A percentile compares a stretch with the other conserved stretches of the same genome.
Evolutionary conservation across 257 asterid species (phyloP).

Genomic region (Haberlea rhodopensis): DNA sequence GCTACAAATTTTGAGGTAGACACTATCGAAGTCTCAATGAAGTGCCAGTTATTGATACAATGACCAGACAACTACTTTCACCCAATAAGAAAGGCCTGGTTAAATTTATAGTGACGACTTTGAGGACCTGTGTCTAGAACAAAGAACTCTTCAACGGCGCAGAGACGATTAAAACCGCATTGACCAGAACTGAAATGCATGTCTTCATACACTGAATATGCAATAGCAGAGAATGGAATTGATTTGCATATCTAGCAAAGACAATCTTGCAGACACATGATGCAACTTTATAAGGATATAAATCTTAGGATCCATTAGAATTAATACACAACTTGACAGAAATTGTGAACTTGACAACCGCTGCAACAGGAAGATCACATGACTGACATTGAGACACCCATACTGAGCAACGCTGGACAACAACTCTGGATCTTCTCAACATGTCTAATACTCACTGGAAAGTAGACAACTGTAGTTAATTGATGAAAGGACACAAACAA

Average conservation of each 20-base stretch:
- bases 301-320: too few species aligned
- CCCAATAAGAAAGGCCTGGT: constrained; percentile 14
- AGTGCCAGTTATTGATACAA: constrained; percentile 1
- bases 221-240: constrained; percentile 36
- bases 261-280: constrained; percentile 57
- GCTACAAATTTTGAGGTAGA: neutral
- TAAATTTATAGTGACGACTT: constrained; percentile 18
- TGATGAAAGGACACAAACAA: constrained; percentile 29
- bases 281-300: too few species aligned
- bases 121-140: constrained; percentile 18
- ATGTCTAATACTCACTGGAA: constrained; percentile 99
- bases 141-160: constrained; percentile 14
- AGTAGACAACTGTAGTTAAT: constrained; percentile 79
- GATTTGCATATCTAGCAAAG: constrained; percentile 35
- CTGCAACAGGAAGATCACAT: constrained; percentile 83
- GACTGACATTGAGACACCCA: constrained; percentile 93
- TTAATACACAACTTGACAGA: constrained; percentile 67
- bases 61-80: constrained; percentile 16
- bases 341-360: constrained; percentile 57
- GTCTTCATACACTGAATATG: constrained; percentile 34
- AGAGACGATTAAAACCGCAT: constrained; percentile 15
- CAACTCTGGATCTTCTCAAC: constrained; percentile 93
- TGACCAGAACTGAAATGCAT: constrained; percentile 28
- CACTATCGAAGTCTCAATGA: neutral
- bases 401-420: constrained; percentile 88